Base-by-base conservation (phyloP, 805 yeast genomes). In the Wickerhamomyces subpelliculosus region DNA sequence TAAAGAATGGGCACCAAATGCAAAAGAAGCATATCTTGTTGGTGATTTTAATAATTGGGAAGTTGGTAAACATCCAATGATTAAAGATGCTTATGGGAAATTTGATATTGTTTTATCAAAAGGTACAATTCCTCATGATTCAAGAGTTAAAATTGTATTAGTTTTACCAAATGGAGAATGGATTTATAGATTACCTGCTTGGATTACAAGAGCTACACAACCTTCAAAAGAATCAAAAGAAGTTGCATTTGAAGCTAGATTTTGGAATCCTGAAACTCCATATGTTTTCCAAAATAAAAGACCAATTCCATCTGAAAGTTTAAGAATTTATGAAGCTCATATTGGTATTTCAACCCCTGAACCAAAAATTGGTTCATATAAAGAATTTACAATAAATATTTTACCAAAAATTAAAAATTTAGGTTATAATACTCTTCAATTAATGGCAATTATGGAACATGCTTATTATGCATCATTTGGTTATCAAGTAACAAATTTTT, bases 371-470 rank as follows among this genome's bases (percentile, higher is more conserved):
- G 96, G 95, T 3, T 62, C 90, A 11, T 90, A 90, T 61, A 78
- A 75, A 47, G 94, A 90, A 58, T 90, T 90, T 59, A 83, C 96
- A 12, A 48, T 65, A 32, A 79, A 84, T 46, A 70, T 88, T 11
- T 71, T 90, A 44, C 97, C 97, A n/a, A 70, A 81, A 32, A 85
- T 90, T 48, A 78, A 78, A 49, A 75, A 81, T 45, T 70, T 89
- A 42, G 97, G 97, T 27, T 90, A 90, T 61, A 87, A 93, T 60
- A 80, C 95, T 5, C 83, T 90, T 51, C 98, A 90, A 63, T 70
- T 90, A 55, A 90, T 90, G 98, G 97, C 98, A 0, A 74, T 90
- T 32, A 90, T 90, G 98, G 98, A 90, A 62, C 98, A 90, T 59
- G 97, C 98, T 2, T 90, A 90, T 58, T 90, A 90, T 59, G 98